phyloP scores from a whole-genome alignment of 805 yeast genomes.

The Candida broadrunensis region DNA sequence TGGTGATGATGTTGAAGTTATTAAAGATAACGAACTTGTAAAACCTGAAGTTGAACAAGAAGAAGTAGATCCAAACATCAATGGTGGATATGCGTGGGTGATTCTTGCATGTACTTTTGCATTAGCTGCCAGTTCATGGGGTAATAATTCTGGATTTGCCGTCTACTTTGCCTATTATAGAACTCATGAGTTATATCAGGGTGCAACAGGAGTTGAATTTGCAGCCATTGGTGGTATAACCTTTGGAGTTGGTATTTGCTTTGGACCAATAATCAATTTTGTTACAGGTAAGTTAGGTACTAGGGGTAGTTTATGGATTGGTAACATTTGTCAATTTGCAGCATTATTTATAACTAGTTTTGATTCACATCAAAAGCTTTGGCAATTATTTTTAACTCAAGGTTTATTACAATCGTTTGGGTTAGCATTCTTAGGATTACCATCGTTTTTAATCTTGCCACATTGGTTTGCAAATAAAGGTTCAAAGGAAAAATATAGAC shows the following conservation, averaged over 20 bases:
- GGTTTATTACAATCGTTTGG: conserved; percentile 61
- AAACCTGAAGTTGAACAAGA: conserved; percentile 1
- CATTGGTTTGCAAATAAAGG: conserved; percentile 35
- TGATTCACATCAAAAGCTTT: conserved; percentile 39
- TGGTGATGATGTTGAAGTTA: background rate
- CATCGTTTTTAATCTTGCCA: conserved; percentile 56
- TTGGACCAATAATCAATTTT: conserved; percentile 47
- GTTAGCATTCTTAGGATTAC: conserved; percentile 50
- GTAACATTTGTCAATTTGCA: conserved; percentile 44
- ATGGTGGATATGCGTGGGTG: conserved; percentile 66
- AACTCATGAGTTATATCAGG: conserved; percentile 43
- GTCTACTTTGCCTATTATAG: conserved; percentile 55
- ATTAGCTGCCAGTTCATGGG: conserved; percentile 61
- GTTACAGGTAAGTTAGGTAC: conserved; percentile 35
- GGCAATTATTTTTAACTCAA: conserved; percentile 64
- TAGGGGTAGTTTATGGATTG: conserved; percentile 41
- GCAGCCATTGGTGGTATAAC: conserved; percentile 64
- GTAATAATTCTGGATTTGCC: conserved; percentile 60
- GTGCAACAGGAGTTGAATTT: conserved; percentile 51
- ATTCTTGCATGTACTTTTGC: conserved; percentile 45
- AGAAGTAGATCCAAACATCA: conserved; percentile 39
- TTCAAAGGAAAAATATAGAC: conserved; percentile 1
- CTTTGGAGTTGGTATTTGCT: conserved; percentile 44
- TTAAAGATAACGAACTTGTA: too few relatives aligned
- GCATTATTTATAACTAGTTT: conserved; percentile 58